A percentile compares a stretch with the other conserved stretches of the same genome.
phyloP scores from a whole-genome alignment of 495 filamentous ascomycete genomes.

The Hypomontagnella monticulosa region DNA sequence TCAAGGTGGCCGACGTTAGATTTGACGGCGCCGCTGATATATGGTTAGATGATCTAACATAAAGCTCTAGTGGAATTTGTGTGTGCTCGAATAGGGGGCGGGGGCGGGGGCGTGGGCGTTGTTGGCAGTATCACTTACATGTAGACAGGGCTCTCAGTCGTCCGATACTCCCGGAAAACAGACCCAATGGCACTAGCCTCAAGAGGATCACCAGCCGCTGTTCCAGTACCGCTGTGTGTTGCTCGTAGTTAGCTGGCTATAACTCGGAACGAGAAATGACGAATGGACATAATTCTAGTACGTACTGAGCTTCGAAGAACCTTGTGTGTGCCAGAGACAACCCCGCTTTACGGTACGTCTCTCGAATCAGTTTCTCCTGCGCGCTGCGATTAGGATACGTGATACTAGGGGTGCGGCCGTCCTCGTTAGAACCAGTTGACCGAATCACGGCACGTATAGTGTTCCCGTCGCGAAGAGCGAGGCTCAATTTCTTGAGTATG shows the following conservation, averaged over 20 bases:
- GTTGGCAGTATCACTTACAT: too few species aligned
- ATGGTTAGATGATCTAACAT: too few species aligned
- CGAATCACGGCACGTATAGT: conserved; percentile 67
- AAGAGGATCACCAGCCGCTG: conserved; percentile 60
- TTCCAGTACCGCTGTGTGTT: conserved; percentile 61
- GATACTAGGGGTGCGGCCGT: conserved; percentile 57
- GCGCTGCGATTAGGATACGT: conserved; percentile 56
- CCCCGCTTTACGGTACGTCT: conserved; percentile 54
- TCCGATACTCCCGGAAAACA: conserved; percentile 36
- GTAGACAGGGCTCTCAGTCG: conserved; percentile 43
- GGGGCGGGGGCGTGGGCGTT: too few species aligned
- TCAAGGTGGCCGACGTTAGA: conserved; percentile 63
- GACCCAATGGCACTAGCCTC: conserved; percentile 57
- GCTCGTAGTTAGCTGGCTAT: too few species aligned
- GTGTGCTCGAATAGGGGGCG: too few species aligned
- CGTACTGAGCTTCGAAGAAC: conserved; percentile 56
- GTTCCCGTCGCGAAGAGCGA: conserved; percentile 55
- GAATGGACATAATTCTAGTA: too few species aligned
- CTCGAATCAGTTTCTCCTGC: conserved; percentile 41
- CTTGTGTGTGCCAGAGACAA: conserved; percentile 51
- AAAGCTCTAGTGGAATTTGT: too few species aligned
- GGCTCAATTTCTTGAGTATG: conserved; percentile 59
- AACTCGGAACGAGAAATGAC: too few species aligned
- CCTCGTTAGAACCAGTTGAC: conserved; percentile 57
- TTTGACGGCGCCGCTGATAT: conserved; percentile 59